phyloP scores from a whole-genome alignment of 768 basidiomycete genomes.

The Phanerodontia chrysosporium region DNA sequence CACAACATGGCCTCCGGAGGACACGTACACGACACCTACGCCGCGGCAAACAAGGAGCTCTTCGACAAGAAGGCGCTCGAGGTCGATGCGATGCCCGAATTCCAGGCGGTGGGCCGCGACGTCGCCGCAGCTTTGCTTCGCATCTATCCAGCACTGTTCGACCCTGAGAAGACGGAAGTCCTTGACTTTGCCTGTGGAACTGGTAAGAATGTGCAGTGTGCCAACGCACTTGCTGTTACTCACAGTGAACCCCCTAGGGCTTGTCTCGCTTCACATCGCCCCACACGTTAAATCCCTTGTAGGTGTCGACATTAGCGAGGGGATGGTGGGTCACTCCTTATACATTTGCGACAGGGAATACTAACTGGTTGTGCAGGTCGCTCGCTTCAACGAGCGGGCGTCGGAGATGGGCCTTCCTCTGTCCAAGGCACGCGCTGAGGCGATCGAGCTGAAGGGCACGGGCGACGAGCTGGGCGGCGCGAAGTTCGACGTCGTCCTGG shows the following conservation, averaged over 20 bases:
- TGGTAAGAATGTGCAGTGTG: constrained; percentile 37
- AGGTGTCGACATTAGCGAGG: constrained; percentile 76
- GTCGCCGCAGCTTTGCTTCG: constrained; percentile 26
- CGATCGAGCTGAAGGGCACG: constrained; percentile 45
- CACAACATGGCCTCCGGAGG: neutral
- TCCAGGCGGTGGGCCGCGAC: constrained; percentile 17
- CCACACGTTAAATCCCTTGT: constrained; percentile 57
- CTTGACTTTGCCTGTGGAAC: constrained; percentile 78
- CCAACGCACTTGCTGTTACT: neutral
- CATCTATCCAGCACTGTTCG: constrained; percentile 32
- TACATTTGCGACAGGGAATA: neutral
- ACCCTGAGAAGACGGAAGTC: constrained; percentile 49
- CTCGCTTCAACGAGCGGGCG: constrained; percentile 58
- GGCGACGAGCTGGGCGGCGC: constrained; percentile 43
- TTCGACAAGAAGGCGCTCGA: constrained; percentile 31
- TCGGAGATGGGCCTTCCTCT: constrained; percentile 54
- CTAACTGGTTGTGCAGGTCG: constrained; percentile 27
- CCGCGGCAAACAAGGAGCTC: constrained; percentile 33
- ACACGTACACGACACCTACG: constrained; percentile 18
- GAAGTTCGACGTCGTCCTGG: constrained; percentile 68
- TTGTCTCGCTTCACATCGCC: constrained; percentile 56
- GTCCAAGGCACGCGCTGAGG: constrained; percentile 64
- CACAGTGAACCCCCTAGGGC: constrained; percentile 35
- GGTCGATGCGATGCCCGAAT: constrained; percentile 20
- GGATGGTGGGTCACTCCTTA: constrained; percentile 34